phyloP scores from a whole-genome alignment of 805 yeast genomes.

The Metschnikowia noctiluminum region DNA sequence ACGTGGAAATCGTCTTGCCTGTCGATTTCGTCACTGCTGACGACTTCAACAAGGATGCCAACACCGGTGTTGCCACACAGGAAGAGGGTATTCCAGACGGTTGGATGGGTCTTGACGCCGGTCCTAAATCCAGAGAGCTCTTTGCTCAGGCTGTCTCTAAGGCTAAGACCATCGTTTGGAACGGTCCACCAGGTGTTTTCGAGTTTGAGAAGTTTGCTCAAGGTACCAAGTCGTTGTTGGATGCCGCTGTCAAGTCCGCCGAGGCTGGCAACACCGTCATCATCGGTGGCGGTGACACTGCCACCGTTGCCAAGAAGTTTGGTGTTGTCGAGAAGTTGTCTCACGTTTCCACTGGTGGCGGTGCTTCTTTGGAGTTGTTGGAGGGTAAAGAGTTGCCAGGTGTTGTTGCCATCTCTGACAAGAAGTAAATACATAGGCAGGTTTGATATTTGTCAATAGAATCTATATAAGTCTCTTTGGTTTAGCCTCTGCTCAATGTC shows the following conservation, averaged over 20 bases:
- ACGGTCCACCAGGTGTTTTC: constrained; percentile 99
- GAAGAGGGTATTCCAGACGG: constrained; percentile 91
- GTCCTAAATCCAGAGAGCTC: constrained; percentile 81
- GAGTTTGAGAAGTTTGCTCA: constrained; percentile 89
- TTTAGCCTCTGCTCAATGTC: too few relatives aligned
- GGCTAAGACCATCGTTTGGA: constrained; percentile 99
- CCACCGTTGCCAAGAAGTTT: constrained; percentile 97
- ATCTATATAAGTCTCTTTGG: background rate
- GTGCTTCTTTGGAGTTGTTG: constrained; percentile 97
- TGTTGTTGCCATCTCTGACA: constrained; percentile 87
- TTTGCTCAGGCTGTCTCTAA: constrained; percentile 79
- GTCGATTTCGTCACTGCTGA: constrained; percentile 96
- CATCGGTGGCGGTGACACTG: constrained; percentile 99
- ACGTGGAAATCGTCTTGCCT: constrained; percentile 91
- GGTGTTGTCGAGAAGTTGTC: constrained; percentile 95
- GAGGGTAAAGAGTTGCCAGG: constrained; percentile 99
- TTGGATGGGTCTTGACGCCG: constrained; percentile 95
- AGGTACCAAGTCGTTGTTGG: constrained; percentile 90
- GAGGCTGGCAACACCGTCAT: constrained; percentile 89
- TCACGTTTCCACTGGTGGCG: constrained; percentile 99
- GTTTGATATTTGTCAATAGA: constrained; percentile 6
- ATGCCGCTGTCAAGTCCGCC: constrained; percentile 82
- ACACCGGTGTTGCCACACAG: constrained; percentile 77
- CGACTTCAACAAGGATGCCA: constrained; percentile 88
- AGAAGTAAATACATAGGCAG: constrained; percentile 23